Conservation (phyloP, 1,139 yeast genomes). For the Hemisphaericaspora xylofermentans region DNA sequence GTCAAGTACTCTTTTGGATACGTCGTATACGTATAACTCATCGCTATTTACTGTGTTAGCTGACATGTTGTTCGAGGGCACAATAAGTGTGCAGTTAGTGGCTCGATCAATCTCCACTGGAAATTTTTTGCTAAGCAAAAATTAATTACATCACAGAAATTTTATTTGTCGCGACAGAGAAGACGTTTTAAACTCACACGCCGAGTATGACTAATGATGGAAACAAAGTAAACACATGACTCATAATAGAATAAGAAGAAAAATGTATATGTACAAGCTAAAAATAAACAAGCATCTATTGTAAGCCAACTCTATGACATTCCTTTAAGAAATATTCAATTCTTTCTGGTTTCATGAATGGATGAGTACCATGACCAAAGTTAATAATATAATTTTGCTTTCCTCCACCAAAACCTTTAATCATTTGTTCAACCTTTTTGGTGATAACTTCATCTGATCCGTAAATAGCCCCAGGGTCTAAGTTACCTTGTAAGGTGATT, state of each 20-base stretch:
- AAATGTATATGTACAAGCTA: not conserved
- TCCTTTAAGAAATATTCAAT: constrained; percentile 81
- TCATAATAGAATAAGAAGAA: too few species aligned
- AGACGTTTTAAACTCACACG: too few species aligned
- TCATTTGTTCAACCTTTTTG: constrained; percentile 81
- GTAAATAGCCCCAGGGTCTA: constrained; percentile 93
- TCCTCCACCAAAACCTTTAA: constrained; percentile 87
- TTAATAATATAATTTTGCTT: constrained; percentile 87
- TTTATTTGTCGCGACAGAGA: not conserved
- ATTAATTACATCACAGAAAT: not conserved
- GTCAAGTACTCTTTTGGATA: constrained; percentile 41
- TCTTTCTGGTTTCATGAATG: constrained; percentile 92
- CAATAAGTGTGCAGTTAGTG: not conserved
- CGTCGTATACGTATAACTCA: constrained; percentile 54
- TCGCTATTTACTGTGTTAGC: constrained; percentile 11
- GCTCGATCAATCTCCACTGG: too few species aligned
- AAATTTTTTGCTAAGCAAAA: too few species aligned
- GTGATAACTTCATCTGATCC: constrained; percentile 83
- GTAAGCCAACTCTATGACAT: constrained; percentile 74
- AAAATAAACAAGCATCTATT: not conserved
- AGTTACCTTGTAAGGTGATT: constrained; percentile 88
- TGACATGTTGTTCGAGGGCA: not conserved
- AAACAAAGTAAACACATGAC: too few species aligned
- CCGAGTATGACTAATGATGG: too few species aligned
- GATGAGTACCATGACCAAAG: constrained; percentile 98